Evolutionary conservation across 225 moss, liverwort and hornwort species (phyloP).

Genomic region (Polytrichum commune): DNA sequence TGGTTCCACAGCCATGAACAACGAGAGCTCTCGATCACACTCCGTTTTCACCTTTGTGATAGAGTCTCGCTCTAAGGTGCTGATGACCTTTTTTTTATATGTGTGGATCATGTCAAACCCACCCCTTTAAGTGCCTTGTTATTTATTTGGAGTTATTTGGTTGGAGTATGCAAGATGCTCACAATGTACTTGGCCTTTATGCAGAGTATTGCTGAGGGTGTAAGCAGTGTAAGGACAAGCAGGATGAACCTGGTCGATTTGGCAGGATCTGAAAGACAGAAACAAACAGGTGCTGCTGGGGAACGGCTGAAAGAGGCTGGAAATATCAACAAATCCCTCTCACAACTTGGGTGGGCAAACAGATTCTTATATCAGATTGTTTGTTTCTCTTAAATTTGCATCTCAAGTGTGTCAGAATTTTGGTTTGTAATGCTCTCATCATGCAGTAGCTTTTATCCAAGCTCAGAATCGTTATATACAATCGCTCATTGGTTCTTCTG

Average conservation of each 20-base stretch:
- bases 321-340: constrained; percentile 82
- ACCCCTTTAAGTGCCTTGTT: background rate
- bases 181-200: no score
- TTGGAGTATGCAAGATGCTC: no score
- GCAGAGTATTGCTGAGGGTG: constrained; percentile 64
- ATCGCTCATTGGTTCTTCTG: background rate
- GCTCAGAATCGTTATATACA: no score
- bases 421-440: no score
- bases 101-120: background rate
- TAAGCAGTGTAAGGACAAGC: constrained; percentile 57
- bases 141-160: no score
- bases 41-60: constrained; percentile 81
- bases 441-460: no score
- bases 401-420: no score
- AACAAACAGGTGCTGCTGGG: constrained; percentile 85
- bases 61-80: constrained; percentile 72
- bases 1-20: constrained; percentile 65
- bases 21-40: constrained; percentile 77
- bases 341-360: constrained; percentile 69
- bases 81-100: background rate
- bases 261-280: constrained; percentile 93
- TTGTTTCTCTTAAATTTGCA: no score
- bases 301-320: constrained; percentile 90
- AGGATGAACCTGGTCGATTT: constrained; percentile 77
- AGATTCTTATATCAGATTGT: no score